Percentiles rank a stretch among this genome's conserved stretches.
phyloP scores from a whole-genome alignment of 495 filamentous ascomycete species.

The Podospora fimiseda region DNA sequence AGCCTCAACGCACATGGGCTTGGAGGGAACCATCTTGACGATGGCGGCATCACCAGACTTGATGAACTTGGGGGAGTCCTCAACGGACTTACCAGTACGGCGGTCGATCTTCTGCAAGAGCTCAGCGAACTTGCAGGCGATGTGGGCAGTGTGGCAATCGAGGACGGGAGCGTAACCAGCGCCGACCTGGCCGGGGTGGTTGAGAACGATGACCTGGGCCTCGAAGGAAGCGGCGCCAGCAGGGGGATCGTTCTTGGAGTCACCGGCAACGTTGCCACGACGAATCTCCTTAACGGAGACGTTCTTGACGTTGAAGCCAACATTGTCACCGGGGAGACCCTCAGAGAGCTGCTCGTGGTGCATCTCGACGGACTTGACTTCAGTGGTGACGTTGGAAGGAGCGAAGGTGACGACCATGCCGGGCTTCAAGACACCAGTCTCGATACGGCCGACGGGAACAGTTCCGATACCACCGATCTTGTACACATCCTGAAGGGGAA shows the following conservation, averaged over 20 bases:
- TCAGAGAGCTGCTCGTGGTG: slow-evolving; percentile 98
- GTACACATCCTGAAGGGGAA: slow-evolving; percentile 99
- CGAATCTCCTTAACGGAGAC: slow-evolving; percentile 99
- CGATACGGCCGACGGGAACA: slow-evolving; percentile 98
- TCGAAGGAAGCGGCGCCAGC: slow-evolving; percentile 86
- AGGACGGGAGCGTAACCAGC: slow-evolving; percentile 98
- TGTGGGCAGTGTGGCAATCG: slow-evolving; percentile 99
- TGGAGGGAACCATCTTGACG: slow-evolving; percentile 99
- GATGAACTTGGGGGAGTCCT: slow-evolving; percentile 92
- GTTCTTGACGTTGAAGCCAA: slow-evolving; percentile 99
- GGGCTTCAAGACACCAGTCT: slow-evolving; percentile 96
- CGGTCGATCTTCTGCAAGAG: slow-evolving; percentile 99
- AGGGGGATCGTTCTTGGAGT: slow-evolving; percentile 99
- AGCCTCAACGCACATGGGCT: slow-evolving; percentile 99
- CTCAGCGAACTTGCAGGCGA: slow-evolving; percentile 99
- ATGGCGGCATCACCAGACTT: slow-evolving; percentile 99
- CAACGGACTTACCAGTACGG: slow-evolving; percentile 97
- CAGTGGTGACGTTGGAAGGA: slow-evolving; percentile 97
- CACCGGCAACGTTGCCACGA: slow-evolving; percentile 98
- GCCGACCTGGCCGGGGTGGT: slow-evolving; percentile 99
- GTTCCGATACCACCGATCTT: slow-evolving; percentile 99
- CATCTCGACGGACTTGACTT: slow-evolving; percentile 99
- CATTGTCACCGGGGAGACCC: slow-evolving; percentile 98
- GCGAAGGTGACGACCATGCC: slow-evolving; percentile 98
- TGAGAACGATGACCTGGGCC: slow-evolving; percentile 99